Evolutionary conservation across 2,329 filamentous ascomycete species (phyloP), one percentile per base, ranked within the genome.

Genomic region (Beauveria asiatica): DNA sequence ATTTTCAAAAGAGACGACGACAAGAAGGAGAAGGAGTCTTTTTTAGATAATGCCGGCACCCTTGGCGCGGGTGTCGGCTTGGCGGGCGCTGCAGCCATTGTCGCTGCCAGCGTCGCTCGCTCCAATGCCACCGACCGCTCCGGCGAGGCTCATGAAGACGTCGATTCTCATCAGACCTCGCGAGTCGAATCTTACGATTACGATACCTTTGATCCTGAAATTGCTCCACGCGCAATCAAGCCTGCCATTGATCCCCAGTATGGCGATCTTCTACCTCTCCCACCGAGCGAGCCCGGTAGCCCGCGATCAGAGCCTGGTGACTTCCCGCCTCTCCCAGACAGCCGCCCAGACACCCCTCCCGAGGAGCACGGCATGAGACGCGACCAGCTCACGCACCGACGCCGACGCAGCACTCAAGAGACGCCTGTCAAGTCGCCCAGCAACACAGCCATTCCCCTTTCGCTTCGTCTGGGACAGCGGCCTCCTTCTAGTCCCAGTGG

Each of bases 31-130:
- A 74, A 76, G 72, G 73, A 80, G 75, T 83, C 83, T 86, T 86
- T 87, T 86, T 86, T 86, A 86, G 84, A 74, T 86, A 83, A 82
- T 79, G 82, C 84, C 83, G 83, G 77, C 80, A 86, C 80, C 80
- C 78, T 81, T 83, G 83, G 83, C 83, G 82, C 80, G 78, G 83
- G 83, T 86, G 84, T 76, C 83, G 84, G 84, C 81, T 70, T 81
- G 73, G 78, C 76, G 76, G 78, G 78, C 73, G 77, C 75, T 70
- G 78, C 73, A 64, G 73, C 73, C 68, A 74, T 72, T 62, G 65
- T 74, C 65, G 69, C 72, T 67, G 71, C 73, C 67, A 69, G 73
- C 67, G 68, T 70, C 66, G 69, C 72, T 70, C 74, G 72, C 67
- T 71, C 74, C 67, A 61, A 63, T 50, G 64, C 70, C 73, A 63